A percentile compares a stretch with the other conserved stretches of the same genome.
Evolutionary conservation across 139 green algal species (phyloP).

Genomic region (Chlorella sp.): DNA sequence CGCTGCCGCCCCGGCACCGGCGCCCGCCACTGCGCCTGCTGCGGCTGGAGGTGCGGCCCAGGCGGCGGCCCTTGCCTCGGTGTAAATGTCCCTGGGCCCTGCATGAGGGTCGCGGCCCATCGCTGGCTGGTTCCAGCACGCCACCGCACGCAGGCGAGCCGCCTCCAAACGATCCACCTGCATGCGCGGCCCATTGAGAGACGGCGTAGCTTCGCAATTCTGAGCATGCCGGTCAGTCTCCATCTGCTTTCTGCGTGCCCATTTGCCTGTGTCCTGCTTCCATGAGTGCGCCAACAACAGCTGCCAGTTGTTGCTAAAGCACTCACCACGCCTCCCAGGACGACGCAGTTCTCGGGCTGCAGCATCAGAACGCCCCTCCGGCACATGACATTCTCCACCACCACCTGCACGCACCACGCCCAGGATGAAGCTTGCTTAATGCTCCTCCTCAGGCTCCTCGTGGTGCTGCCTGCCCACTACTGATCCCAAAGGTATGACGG

Average conservation of each 20-base stretch:
- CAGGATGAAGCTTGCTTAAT: too few relatives aligned
- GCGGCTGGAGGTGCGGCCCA: not conserved
- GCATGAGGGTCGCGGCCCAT: not conserved
- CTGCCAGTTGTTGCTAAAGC: too few relatives aligned
- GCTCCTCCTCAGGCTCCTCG: too few relatives aligned
- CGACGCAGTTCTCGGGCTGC: conserved; percentile 41
- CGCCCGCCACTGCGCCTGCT: not conserved
- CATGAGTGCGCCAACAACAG: too few relatives aligned
- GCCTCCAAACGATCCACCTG: not conserved
- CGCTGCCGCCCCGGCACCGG: not conserved
- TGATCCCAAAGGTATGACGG: too few relatives aligned
- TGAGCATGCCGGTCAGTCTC: not conserved
- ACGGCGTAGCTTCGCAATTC: not conserved
- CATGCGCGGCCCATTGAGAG: not conserved
- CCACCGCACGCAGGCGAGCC: not conserved
- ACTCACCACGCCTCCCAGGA: conserved; percentile 55
- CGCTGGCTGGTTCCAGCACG: not conserved
- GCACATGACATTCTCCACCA: conserved; percentile 41
- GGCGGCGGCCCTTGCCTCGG: not conserved
- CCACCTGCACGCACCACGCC: conserved; percentile 47
- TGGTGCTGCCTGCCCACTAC: too few relatives aligned
- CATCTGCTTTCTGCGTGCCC: too few relatives aligned
- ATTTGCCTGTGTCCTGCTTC: too few relatives aligned
- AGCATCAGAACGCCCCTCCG: conserved; percentile 59
- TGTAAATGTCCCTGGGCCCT: not conserved